These are phyloP conservation scores for Cymbidium sinense DNA, from an alignment of 106 monocot genomes.

Conservation along the genomic window DNA sequence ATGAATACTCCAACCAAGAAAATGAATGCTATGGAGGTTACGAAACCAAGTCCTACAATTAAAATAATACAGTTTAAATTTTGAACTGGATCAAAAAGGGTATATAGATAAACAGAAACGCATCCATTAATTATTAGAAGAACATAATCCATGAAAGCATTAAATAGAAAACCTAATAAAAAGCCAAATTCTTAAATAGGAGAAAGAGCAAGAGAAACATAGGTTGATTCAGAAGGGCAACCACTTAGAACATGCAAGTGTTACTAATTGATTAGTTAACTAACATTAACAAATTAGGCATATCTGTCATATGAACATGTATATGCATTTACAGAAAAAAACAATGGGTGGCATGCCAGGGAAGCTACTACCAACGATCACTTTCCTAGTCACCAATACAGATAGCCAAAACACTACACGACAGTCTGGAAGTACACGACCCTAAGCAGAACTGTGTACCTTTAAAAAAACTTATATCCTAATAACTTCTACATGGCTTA, in stretches of 20 bases:
- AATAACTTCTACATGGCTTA: neutral
- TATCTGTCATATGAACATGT: neutral
- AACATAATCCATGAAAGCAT: neutral
- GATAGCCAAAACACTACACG: neutral
- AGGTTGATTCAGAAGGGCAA: neutral
- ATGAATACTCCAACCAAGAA: constrained; percentile 90
- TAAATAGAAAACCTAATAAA: neutral
- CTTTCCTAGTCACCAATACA: neutral
- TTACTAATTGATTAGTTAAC: neutral
- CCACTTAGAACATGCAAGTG: neutral
- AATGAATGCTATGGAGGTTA: constrained; percentile 84
- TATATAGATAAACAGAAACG: neutral
- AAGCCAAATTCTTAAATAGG: neutral
- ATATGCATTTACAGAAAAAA: neutral
- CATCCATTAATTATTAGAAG: neutral
- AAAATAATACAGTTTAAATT: neutral
- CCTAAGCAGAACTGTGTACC: neutral
- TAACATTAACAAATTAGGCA: neutral
- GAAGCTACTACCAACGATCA: neutral
- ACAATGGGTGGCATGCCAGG: neutral
- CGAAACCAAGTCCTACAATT: constrained; percentile 68
- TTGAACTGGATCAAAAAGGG: neutral
- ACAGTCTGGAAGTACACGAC: neutral
- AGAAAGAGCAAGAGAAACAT: neutral
- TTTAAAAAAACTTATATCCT: neutral